A percentile compares a stretch with the other conserved stretches of the same genome.
These are phyloP conservation scores for Entomortierella lignicola DNA, from an alignment of 192 early-diverging fungal genomes.

Conservation along the genomic window DNA sequence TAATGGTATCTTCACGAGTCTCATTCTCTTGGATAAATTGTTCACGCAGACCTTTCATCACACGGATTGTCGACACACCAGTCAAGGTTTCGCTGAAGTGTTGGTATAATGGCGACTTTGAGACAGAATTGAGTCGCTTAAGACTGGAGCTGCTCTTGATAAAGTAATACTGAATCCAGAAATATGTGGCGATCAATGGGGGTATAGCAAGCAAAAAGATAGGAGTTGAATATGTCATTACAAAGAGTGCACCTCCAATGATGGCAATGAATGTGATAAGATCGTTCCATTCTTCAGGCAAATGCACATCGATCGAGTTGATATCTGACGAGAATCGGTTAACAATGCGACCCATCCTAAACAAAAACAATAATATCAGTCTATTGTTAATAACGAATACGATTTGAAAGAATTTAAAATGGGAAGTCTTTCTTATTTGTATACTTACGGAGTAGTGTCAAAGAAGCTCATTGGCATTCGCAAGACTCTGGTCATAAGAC, in stretches of 20 bases:
- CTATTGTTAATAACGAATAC: background rate
- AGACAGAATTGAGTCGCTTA: conserved; percentile 85
- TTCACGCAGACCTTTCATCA: conserved; percentile 65
- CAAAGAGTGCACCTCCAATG: conserved; percentile 50
- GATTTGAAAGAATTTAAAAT: background rate
- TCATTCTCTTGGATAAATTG: conserved; percentile 27
- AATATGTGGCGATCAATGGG: conserved; percentile 59
- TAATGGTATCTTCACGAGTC: conserved; percentile 7
- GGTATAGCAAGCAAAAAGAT: conserved; percentile 61
- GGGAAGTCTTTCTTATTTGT: background rate
- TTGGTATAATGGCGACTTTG: conserved; percentile 84
- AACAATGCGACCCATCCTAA: conserved; percentile 84
- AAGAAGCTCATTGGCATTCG: conserved; percentile 77
- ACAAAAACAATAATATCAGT: conserved; percentile 25
- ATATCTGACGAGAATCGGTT: conserved; percentile 93
- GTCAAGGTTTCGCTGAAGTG: conserved; percentile 72
- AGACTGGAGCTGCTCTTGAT: conserved; percentile 78
- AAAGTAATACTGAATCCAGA: conserved; percentile 68
- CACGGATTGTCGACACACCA: conserved; percentile 73
- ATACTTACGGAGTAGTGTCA: conserved; percentile 73
- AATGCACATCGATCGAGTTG: conserved; percentile 74
- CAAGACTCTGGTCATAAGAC: conserved; percentile 39
- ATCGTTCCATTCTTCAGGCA: conserved; percentile 59
- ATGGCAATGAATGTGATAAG: conserved; percentile 46
- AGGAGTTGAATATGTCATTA: conserved; percentile 60